phyloP scores from a whole-genome alignment of 164 flowering plant species.

The Tinospora cordifolia region DNA sequence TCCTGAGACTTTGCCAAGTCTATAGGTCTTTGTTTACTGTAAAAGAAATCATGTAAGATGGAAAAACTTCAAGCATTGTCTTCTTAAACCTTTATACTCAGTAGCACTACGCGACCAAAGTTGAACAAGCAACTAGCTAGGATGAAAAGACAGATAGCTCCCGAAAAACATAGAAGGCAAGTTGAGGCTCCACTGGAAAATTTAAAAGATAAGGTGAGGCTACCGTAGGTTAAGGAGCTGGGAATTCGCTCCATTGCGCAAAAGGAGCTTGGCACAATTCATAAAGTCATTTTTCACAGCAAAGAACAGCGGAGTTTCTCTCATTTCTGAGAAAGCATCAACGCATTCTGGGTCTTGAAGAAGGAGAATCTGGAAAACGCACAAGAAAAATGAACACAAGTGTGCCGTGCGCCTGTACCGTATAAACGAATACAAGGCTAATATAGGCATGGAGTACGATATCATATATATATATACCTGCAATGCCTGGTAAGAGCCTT shows the following conservation, averaged over 20 bases:
- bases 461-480: conserved; percentile 24
- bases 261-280: conserved; percentile 45
- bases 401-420: too few relatives aligned
- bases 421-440: not conserved
- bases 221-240: conserved; percentile 54
- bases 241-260: conserved; percentile 42
- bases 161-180: not conserved
- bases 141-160: not conserved
- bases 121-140: not conserved
- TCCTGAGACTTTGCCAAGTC: conserved; percentile 59
- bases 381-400: not conserved
- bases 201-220: not conserved
- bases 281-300: conserved; percentile 46
- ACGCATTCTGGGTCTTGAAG: conserved; percentile 31
- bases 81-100: not conserved
- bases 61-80: not conserved
- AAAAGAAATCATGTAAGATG: conserved; percentile 1
- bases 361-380: conserved; percentile 31
- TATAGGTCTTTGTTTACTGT: conserved; percentile 53
- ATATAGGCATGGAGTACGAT: not conserved
- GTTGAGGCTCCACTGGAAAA: not conserved
- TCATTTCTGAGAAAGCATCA: conserved; percentile 34
- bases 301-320: conserved; percentile 55
- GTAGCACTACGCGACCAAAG: not conserved
- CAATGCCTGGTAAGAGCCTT: conserved; percentile 35